A percentile compares a stretch with the other conserved stretches of the same genome.
These are phyloP conservation scores for Micractinium conductrix DNA, from an alignment of 139 green algal species.

Conservation along the genomic window DNA sequence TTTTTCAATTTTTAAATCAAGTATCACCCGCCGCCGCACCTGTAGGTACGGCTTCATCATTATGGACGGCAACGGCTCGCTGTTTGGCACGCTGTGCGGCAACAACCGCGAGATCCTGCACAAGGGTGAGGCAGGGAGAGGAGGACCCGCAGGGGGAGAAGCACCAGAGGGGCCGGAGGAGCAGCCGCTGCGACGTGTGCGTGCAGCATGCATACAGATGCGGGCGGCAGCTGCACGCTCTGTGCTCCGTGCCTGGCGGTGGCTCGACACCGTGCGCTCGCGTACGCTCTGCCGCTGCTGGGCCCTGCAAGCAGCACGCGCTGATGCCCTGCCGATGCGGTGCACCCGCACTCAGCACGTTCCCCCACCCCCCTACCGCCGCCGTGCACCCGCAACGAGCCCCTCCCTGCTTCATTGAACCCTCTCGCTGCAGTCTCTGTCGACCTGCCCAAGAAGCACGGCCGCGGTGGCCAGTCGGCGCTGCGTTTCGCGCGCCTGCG, in stretches of 20 bases:
- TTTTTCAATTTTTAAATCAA: too few relatives aligned
- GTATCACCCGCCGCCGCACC: too few relatives aligned
- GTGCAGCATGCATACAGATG: not conserved
- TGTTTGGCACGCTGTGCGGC: conserved; percentile 97
- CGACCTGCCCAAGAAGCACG: conserved; percentile 99
- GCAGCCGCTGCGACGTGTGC: not conserved
- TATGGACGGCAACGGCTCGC: conserved; percentile 97
- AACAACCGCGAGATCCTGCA: conserved; percentile 97
- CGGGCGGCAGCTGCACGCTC: not conserved
- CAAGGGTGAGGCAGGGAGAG: conserved; percentile 69
- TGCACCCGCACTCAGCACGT: not conserved
- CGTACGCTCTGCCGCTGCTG: not conserved
- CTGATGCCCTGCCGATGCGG: too few relatives aligned
- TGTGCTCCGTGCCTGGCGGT: too few relatives aligned
- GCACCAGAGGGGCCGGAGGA: too few relatives aligned
- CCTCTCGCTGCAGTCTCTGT: conserved; percentile 75
- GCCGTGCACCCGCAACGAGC: not conserved
- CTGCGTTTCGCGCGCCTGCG: conserved; percentile 98
- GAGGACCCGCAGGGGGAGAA: too few relatives aligned
- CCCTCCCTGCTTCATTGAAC: not conserved
- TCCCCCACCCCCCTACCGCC: not conserved
- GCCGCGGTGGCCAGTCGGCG: conserved; percentile 95
- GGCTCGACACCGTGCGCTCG: too few relatives aligned
- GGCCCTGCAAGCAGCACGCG: too few relatives aligned
- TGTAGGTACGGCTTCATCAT: conserved; percentile 99